Percentiles rank a stretch among this genome's conserved stretches.
These are phyloP conservation scores for Candida taoyuanica DNA, from an alignment of 805 yeast species.

Conservation along the genomic window DNA sequence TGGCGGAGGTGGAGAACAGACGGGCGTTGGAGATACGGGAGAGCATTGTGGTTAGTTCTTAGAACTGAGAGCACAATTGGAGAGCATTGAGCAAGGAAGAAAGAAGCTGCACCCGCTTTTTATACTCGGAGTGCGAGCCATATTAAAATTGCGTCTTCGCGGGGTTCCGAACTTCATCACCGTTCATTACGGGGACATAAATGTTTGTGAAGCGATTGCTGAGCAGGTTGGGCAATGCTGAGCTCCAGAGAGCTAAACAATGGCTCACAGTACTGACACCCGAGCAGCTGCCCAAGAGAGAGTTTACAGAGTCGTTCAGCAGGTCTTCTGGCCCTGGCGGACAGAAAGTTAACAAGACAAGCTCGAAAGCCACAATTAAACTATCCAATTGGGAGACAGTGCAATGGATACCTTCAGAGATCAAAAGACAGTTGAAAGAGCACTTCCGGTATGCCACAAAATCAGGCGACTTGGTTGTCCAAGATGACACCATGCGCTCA, in stretches of 20 bases:
- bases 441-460: conserved; percentile 52
- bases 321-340: conserved; percentile 86
- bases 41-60: conserved; percentile 5
- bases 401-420: conserved; percentile 56
- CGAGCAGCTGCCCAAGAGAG: conserved; percentile 37
- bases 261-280: conserved; percentile 39
- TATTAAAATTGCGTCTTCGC: too few relatives aligned
- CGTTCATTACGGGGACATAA: too few relatives aligned
- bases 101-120: neutral
- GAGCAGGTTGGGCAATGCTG: too few relatives aligned
- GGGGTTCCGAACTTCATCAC: too few relatives aligned
- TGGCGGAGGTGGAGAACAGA: conserved; percentile 24
- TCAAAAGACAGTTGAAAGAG: conserved; percentile 38
- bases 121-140: neutral
- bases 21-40: conserved; percentile 11
- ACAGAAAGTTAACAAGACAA: conserved; percentile 73
- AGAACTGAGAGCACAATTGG: too few relatives aligned
- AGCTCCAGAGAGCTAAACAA: conserved; percentile 31
- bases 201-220: too few relatives aligned
- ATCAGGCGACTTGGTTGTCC: conserved; percentile 41
- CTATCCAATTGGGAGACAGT: conserved; percentile 42
- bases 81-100: neutral
- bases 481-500: conserved; percentile 61
- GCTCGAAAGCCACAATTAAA: conserved; percentile 60
- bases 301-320: conserved; percentile 43